phyloP scores from a whole-genome alignment of 2,329 filamentous ascomycete species.

The Alternaria conjuncta region DNA sequence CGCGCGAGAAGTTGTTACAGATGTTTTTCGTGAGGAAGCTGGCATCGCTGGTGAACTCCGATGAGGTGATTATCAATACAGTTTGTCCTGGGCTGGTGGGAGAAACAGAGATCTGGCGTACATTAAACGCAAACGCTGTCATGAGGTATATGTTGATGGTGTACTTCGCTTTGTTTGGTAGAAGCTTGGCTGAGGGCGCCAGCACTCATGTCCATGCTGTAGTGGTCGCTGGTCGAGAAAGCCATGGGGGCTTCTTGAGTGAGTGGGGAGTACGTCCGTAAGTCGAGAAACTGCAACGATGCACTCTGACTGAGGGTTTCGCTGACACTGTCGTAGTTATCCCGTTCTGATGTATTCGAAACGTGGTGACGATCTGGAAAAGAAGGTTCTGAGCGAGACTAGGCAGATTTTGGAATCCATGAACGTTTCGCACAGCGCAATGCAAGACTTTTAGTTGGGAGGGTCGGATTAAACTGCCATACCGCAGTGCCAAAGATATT shows the following conservation, averaged over 20 bases:
- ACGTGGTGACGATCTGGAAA: not conserved
- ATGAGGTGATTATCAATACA: conserved; percentile 51
- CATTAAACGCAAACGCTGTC: not conserved
- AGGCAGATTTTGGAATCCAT: not conserved
- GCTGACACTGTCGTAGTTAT: not conserved
- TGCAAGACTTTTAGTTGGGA: not conserved
- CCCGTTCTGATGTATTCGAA: conserved; percentile 1
- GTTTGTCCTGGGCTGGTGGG: conserved; percentile 52
- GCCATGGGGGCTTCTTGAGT: conserved; percentile 60
- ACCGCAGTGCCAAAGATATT: not conserved
- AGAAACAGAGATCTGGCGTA: not conserved
- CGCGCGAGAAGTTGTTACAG: conserved; percentile 23
- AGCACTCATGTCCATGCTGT: conserved; percentile 58
- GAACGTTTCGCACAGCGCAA: not conserved
- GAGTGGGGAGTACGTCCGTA: conserved; percentile 57
- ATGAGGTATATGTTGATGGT: conserved; percentile 1
- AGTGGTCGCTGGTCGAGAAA: conserved; percentile 56
- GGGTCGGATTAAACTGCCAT: not conserved
- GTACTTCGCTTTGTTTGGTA: conserved; percentile 40
- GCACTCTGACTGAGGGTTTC: not conserved
- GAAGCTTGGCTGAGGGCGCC: conserved; percentile 51
- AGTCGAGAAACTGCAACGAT: conserved; percentile 24
- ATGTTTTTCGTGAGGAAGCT: conserved; percentile 26
- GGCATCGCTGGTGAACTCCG: conserved; percentile 17
- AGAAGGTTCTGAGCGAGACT: not conserved